Evolutionary conservation across 2,329 filamentous ascomycete genomes (phyloP).

Genomic region (Myrmaecium sp.): DNA sequence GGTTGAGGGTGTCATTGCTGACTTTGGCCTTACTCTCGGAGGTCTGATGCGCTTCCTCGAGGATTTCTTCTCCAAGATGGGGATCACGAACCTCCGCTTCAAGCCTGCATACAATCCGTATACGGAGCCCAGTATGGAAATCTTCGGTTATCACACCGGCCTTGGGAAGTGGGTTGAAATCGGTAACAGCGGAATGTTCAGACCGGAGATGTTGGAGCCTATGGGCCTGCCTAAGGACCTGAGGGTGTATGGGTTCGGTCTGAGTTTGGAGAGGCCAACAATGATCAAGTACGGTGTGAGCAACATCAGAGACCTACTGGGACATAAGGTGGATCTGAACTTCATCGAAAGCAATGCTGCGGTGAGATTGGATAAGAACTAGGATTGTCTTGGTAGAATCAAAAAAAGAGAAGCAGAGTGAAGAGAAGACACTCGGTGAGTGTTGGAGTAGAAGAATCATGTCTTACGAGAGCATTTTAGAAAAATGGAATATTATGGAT

Average conservation of each 20-base stretch:
- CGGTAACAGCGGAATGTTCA: constrained; percentile 97
- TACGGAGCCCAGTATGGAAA: constrained; percentile 84
- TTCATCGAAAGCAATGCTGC: constrained; percentile 89
- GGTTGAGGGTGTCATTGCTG: constrained; percentile 94
- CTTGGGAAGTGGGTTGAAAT: constrained; percentile 89
- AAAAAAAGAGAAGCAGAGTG: no score
- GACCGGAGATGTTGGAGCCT: constrained; percentile 87
- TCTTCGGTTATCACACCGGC: constrained; percentile 87
- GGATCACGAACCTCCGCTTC: constrained; percentile 72
- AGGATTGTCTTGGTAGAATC: no score
- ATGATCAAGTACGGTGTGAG: constrained; percentile 79
- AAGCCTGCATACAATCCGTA: constrained; percentile 88
- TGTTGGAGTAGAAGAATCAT: no score
- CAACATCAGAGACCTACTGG: constrained; percentile 83
- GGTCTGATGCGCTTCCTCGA: constrained; percentile 90
- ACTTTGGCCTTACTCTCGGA: constrained; percentile 82
- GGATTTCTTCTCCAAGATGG: constrained; percentile 93
- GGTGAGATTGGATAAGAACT: constrained; percentile 75
- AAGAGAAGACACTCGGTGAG: no score
- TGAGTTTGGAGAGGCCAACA: constrained; percentile 82
- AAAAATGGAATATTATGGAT: no score
- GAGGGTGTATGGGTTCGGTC: constrained; percentile 84
- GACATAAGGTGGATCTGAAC: constrained; percentile 85
- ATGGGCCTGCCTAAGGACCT: constrained; percentile 89
- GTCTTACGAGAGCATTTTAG: no score